phyloP scores from a whole-genome alignment of 2,329 filamentous ascomycete species.

The Fusarium ambrosium region DNA sequence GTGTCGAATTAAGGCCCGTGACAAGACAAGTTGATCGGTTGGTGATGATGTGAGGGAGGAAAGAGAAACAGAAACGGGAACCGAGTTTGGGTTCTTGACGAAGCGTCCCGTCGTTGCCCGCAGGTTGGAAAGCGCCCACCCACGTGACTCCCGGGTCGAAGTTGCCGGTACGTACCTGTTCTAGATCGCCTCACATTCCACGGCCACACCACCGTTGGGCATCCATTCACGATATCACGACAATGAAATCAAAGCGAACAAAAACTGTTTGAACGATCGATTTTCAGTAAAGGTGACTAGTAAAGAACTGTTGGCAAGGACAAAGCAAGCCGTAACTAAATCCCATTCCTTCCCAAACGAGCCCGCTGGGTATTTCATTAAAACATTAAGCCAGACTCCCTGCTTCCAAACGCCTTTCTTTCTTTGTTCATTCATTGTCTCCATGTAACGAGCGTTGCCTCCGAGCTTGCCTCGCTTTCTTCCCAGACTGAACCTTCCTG shows the following conservation, averaged over 20 bases:
- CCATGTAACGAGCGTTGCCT: background rate
- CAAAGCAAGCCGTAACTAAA: constrained; percentile 12
- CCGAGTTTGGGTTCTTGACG: constrained; percentile 10
- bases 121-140: background rate
- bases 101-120: constrained; percentile 22
- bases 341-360: constrained; percentile 19
- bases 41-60: constrained; percentile 5
- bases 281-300: constrained; percentile 8
- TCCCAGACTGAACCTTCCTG: background rate
- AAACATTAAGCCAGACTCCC: constrained; percentile 28
- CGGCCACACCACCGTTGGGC: background rate
- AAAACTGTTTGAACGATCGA: constrained; percentile 3
- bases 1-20: background rate
- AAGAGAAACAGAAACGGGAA: constrained; percentile 4
- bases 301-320: constrained; percentile 2
- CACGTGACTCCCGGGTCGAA: constrained; percentile 27
- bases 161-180: constrained; percentile 21
- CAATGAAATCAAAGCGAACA: background rate
- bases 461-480: background rate
- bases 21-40: background rate
- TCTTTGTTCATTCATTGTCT: constrained; percentile 15
- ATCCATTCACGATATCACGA: background rate
- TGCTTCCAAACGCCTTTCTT: constrained; percentile 34
- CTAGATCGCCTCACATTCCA: background rate
- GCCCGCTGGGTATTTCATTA: constrained; percentile 42